Conservation (phyloP, 352 stramenopile species). For the Phytophthora cryptogea region DNA sequence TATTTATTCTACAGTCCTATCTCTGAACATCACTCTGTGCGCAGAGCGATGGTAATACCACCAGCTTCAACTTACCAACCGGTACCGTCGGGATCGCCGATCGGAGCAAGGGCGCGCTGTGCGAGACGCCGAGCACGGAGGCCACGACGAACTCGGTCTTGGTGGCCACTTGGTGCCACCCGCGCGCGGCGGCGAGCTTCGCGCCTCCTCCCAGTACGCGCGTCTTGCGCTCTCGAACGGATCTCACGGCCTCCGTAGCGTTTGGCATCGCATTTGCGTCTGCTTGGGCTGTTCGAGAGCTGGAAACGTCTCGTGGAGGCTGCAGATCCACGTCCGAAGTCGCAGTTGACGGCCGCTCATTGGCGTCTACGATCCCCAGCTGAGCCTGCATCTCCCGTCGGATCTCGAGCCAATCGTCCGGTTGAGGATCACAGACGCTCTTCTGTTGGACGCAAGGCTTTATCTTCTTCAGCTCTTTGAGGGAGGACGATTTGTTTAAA, state of each 20-base stretch:
- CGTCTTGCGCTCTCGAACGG: constrained; percentile 5
- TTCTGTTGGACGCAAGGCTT: constrained; percentile 13
- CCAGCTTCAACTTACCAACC: constrained; percentile 17
- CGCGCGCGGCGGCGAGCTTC: constrained; percentile 9
- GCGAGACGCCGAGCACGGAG: constrained; percentile 2
- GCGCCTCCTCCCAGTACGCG: neutral
- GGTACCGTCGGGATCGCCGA: neutral
- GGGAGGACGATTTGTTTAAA: constrained; percentile 10
- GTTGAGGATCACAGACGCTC: constrained; percentile 1
- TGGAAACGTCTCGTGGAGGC: constrained; percentile 13
- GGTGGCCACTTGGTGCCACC: constrained; percentile 52
- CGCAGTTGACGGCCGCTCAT: constrained; percentile 6
- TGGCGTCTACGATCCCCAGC: constrained; percentile 25
- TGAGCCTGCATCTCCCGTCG: constrained; percentile 39
- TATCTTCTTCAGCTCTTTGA: constrained; percentile 15
- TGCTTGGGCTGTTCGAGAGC: constrained; percentile 30
- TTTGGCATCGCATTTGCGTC: neutral
- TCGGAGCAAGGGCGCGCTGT: constrained; percentile 5
- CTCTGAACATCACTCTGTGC: neutral
- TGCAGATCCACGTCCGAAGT: neutral
- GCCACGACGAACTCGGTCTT: constrained; percentile 55
- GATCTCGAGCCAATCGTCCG: constrained; percentile 44
- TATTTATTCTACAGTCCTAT: neutral
- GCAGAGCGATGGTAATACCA: constrained; percentile 37
- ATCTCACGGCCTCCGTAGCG: neutral